A percentile compares a stretch with the other conserved stretches of the same genome.
phyloP scores from a whole-genome alignment of 257 asterid genomes.

The Dorcoceras hygrometricum region DNA sequence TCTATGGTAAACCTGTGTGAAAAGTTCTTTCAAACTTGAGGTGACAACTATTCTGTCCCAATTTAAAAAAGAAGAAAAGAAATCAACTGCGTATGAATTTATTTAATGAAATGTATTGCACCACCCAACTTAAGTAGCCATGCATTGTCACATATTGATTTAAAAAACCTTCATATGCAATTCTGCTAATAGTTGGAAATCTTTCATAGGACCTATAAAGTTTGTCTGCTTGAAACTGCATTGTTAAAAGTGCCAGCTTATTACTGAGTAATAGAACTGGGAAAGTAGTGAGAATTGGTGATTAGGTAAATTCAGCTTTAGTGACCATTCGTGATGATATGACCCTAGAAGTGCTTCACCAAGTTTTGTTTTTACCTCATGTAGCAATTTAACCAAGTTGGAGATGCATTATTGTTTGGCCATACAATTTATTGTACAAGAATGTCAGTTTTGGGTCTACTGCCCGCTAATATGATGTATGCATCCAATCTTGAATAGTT shows the following conservation, averaged over 20 bases:
- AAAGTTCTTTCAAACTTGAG: background rate
- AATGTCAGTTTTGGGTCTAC: background rate
- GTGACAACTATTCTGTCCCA: background rate
- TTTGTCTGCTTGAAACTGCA: background rate
- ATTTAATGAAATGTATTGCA: background rate
- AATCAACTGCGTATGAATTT: too few species aligned
- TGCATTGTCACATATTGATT: background rate
- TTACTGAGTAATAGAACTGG: background rate
- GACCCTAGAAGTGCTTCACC: background rate
- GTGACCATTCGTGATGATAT: background rate
- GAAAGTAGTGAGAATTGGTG: background rate
- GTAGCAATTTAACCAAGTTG: background rate
- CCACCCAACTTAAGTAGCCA: background rate
- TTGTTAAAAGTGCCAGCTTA: background rate
- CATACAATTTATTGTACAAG: background rate
- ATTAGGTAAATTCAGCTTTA: background rate
- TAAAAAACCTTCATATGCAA: background rate
- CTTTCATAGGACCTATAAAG: background rate
- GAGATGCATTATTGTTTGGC: background rate
- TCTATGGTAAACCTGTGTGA: background rate
- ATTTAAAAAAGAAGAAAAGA: too few species aligned
- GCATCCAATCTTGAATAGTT: background rate
- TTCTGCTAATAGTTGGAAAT: background rate
- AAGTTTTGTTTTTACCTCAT: conserved; percentile 4
- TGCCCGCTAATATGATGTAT: background rate